Evolutionary conservation across 2,329 filamentous ascomycete genomes (phyloP).

Genomic region (Beauveria medogensis): DNA sequence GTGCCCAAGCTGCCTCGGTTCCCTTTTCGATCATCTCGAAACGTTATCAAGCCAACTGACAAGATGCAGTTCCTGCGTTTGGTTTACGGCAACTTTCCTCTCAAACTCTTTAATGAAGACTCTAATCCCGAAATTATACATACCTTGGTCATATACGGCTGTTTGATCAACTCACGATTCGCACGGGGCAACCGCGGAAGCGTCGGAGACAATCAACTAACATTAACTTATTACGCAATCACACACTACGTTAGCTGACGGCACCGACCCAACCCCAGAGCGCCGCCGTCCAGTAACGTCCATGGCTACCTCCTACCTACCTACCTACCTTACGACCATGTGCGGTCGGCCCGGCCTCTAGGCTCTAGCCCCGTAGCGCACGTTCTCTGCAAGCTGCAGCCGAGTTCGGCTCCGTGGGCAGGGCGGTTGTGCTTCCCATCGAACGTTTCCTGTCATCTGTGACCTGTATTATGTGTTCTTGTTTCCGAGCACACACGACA

Average conservation of each 20-base stretch:
- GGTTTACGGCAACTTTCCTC: neutral
- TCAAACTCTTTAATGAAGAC: too few species aligned
- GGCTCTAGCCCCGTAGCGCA: neutral
- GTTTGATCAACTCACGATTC: neutral
- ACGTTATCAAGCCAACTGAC: neutral
- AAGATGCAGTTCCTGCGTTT: neutral
- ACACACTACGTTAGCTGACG: neutral
- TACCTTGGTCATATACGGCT: too few species aligned
- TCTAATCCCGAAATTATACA: too few species aligned
- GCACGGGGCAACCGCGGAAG: neutral
- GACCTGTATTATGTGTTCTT: neutral
- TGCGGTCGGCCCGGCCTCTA: neutral
- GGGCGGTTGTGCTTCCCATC: neutral
- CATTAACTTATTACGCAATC: too few species aligned
- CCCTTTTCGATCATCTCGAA: neutral
- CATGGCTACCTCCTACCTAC: neutral
- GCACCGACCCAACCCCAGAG: neutral
- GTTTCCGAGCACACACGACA: neutral
- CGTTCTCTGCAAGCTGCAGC: neutral
- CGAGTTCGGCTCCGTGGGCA: slow-evolving; percentile 1
- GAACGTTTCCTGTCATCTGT: too few species aligned
- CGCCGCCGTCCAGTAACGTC: neutral
- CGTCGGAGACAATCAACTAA: neutral
- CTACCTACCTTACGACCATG: neutral
- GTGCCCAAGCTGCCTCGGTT: slow-evolving; percentile 26